Base-by-base conservation (phyloP, 768 basidiomycete genomes). In the Heimioporus sp. region DNA sequence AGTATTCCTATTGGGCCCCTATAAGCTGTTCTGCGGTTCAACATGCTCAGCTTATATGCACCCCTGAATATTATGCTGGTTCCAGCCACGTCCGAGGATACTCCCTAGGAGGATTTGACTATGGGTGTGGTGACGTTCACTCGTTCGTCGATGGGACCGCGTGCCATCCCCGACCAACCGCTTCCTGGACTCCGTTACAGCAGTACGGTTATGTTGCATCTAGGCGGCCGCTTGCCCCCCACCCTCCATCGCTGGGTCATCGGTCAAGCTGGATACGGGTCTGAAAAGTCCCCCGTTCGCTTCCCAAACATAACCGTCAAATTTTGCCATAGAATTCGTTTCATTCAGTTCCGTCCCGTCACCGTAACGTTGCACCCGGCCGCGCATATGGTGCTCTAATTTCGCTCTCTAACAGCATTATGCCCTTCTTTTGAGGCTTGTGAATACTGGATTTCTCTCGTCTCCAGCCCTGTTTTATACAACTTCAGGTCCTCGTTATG, bases 81-180 rank as follows among this genome's bases (percentile, higher is more conserved):
- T 72, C 76, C 49, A 72, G 75, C 55, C 85, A 83, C 56, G 62
- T 73, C 55, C 82, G 80, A 52, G 81, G 84, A 36, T 82, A 81
- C 57, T 82, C 84, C 37, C 81, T 86, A 62, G 71, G 80, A 36
- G 74, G 72, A 46, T 83, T 77, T 63, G 81, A 83, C 46, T 80
- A 78, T 55, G 67, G 72, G 49, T 76, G 75, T 62, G 73, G 73
- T 55, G 78, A 83, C 51, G 55, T 74, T 43, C 75, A 68, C 44
- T 67, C 77, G 70, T 65, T 71, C 38, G 68, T 74, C 36, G 72
- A 73, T 47, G 78, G 80, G 52, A 68, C 73, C 49, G 63, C 67
- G 13, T 66, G 71, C 42, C 59, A 65, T 40, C 56, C 64, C 56
- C 76, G 75, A 53, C 51, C 67, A 17, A 72, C 75, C 39, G 58